Evolutionary conservation across 2,329 filamentous ascomycete species (phyloP), one percentile per base, ranked within the genome.

Genomic region (Colletotrichum sp.): DNA sequence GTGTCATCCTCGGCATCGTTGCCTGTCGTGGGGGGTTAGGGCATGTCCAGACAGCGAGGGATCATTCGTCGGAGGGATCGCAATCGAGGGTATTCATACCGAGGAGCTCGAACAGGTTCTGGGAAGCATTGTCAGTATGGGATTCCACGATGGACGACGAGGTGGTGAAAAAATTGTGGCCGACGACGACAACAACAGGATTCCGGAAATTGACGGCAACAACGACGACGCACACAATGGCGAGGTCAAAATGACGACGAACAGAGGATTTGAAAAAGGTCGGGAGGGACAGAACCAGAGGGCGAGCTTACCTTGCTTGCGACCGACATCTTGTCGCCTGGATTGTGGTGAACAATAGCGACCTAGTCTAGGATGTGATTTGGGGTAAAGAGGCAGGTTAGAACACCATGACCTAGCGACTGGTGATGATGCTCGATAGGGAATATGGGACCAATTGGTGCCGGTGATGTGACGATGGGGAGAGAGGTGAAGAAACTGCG

Each of bases 81-180:
- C 76, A 72, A 77, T 79, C 77, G 78, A 68, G 78, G 79, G 78
- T 78, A 80, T 84, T 52, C 87, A 84, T 98, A 99, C 97, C 96
- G 92, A 99, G 95, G 90, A 98, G 94, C 92, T 97, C 96, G 92
- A 95, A 99, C 85, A 95, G 93, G 92, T 99, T 99, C 97, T 99
- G 55, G 52, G 34, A 61, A 36, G 26, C 4, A 36, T 75, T 74
- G 64, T 76, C 13, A 76, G 74, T 66, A 21, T 13, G 36, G 18
- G n/a, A 13, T 61, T 18, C 28, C 4, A 6, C 48, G 34, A 16
- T 43, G 14, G 34, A 30, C 55, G 59, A 65, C 28, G 39, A 60
- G 48, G 59, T 18, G 7, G 36, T 36, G 43, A 43, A 39, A 66
- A 66, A 67, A n/a, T 34, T 69, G 28, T 13, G 30, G 10, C n/a